Base-by-base conservation (phyloP, 2,329 filamentous ascomycete species). In the Colletotrichum lini region DNA sequence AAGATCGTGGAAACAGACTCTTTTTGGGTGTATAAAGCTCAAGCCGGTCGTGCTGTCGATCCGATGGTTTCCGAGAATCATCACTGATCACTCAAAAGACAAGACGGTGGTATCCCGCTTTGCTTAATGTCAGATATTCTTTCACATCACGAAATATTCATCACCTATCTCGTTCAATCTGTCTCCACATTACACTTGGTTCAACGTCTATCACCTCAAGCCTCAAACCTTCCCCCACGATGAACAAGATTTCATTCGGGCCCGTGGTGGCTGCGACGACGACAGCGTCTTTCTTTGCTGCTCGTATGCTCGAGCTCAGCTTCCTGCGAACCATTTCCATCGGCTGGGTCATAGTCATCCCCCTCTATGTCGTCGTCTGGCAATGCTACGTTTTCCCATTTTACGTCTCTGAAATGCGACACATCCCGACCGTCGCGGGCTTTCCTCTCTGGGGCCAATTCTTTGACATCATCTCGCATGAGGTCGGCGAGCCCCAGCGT, bases 361-460 rank as follows among this genome's bases (percentile, higher is more conserved):
- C 42, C 30, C 79, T 78, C 15, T 83, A 82, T 67, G 65, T 78
- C 38, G 23, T 79, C 18, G 58, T 83, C 30, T 83, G 81, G 76
- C 68, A 76, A 53, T 79, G 78, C 47, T 82, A 76, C 73, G 78
- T 85, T 58, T 84, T 82, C 63, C 84, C 84, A 1, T 78, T 79
- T 66, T 82, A 84, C 70, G 72, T 84, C 18, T 85, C 83, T 2
- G 80, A 82, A 38, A 77, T 85, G 16, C 78, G 82, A 50, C 79
- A 83, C 67, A 74, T 85, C 26, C 84, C 84, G 0, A 84, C 84
- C 0, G 82, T 84, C 1, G 76, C 78, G 0, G 82, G 81, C 21
- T 81, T 78, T 63, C 84, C 83, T 58, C 79, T 85, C 23, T 84
- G 81, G 80, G 82, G 83, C 2, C 82, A 84, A 53, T 82, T 84